Percentiles rank a stretch among this genome's conserved stretches.
phyloP scores from a whole-genome alignment of 805 yeast species.

The Spathaspora arborariae region DNA sequence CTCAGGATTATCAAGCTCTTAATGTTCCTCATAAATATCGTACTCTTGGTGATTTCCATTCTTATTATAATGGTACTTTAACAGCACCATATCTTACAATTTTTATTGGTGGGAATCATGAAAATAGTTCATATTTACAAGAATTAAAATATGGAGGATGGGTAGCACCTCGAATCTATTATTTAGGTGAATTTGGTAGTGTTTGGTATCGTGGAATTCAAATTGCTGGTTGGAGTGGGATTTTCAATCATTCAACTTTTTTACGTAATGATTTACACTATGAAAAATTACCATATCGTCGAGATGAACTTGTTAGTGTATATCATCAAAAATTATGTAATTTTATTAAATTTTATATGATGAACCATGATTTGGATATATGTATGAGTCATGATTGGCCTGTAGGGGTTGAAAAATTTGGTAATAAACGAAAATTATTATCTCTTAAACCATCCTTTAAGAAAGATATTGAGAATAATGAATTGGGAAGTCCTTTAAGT shows the following conservation, averaged over 20 bases:
- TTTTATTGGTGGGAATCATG: constrained; percentile 95
- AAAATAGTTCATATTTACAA: constrained; percentile 71
- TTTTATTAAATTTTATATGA: constrained; percentile 49
- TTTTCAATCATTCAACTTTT: constrained; percentile 49
- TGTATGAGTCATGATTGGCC: constrained; percentile 96
- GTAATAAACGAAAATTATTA: constrained; percentile 51
- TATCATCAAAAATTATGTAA: constrained; percentile 74
- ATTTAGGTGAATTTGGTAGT: constrained; percentile 72
- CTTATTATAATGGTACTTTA: constrained; percentile 58
- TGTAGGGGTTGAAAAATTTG: constrained; percentile 63
- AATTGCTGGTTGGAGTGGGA: constrained; percentile 84
- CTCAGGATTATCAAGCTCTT: constrained; percentile 61
- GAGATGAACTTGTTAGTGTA: constrained; percentile 48
- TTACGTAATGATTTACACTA: constrained; percentile 38
- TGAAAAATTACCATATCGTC: constrained; percentile 48
- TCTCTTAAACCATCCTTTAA: constrained; percentile 62
- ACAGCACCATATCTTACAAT: constrained; percentile 74
- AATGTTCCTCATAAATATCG: constrained; percentile 79
- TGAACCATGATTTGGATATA: constrained; percentile 43
- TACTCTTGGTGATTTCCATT: constrained; percentile 72
- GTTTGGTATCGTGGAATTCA: constrained; percentile 72
- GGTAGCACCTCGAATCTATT: constrained; percentile 86
- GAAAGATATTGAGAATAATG: constrained; percentile 54
- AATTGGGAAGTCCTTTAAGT: constrained; percentile 71
- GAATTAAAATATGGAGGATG: constrained; percentile 86